phyloP scores from a whole-genome alignment of 176 grass and related monocot genomes.

The Puccinellia tenuiflora region DNA sequence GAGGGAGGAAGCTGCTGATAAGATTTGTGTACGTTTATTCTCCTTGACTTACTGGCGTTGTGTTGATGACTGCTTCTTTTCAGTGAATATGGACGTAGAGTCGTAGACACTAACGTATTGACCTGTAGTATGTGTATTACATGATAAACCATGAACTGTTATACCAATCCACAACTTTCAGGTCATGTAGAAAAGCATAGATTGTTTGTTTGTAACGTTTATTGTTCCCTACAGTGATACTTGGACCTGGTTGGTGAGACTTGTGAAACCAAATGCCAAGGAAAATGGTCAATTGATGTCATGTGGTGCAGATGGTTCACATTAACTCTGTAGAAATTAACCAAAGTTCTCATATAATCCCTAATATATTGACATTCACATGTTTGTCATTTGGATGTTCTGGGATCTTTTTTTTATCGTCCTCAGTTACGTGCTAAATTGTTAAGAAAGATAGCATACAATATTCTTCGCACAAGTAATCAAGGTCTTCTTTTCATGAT shows the following conservation, averaged over 20 bases:
- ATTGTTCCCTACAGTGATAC: neutral
- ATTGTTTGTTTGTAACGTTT: neutral
- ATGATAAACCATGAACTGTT: neutral
- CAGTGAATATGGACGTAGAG: neutral
- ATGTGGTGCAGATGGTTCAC: neutral
- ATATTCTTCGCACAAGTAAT: neutral
- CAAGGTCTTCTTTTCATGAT: neutral
- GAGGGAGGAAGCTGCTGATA: slow-evolving; percentile 59
- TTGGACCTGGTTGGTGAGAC: neutral
- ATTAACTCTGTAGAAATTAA: neutral
- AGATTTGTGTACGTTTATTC: slow-evolving; percentile 68
- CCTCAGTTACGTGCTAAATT: neutral
- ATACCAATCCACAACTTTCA: neutral
- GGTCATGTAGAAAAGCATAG: neutral
- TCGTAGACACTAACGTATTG: neutral
- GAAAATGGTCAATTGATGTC: neutral
- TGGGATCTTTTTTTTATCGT: neutral
- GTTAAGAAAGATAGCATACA: neutral
- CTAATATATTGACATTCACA: neutral
- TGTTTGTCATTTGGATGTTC: neutral
- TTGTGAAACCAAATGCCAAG: neutral
- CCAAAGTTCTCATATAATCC: neutral
- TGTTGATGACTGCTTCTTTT: neutral
- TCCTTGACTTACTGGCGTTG: slow-evolving; percentile 1
- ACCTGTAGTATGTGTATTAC: neutral